Conservation (phyloP, 148 eudicot species). For the Rhododendron ferrugineum region DNA sequence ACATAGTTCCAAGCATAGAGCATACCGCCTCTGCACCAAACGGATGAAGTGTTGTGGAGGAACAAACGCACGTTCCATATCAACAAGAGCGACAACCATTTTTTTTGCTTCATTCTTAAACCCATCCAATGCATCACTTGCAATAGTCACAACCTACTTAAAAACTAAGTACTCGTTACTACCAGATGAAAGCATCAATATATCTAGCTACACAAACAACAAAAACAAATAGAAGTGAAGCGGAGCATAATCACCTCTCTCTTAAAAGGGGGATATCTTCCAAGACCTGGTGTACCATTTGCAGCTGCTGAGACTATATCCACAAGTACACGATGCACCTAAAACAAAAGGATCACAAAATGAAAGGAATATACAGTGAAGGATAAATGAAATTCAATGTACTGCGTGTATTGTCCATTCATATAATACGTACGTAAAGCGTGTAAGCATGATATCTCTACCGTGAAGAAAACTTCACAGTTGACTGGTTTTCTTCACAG, state of each 20-base stretch:
- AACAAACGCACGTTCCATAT: constrained; percentile 99
- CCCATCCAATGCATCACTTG: constrained; percentile 78
- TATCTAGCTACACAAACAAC: not conserved
- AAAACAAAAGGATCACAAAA: not conserved
- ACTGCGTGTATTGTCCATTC: not conserved
- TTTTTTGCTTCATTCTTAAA: constrained; percentile 93
- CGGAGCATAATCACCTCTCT: constrained; percentile 59
- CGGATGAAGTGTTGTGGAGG: constrained; percentile 99
- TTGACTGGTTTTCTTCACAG: not conserved
- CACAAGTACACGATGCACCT: constrained; percentile 95
- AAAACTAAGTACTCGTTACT: not conserved
- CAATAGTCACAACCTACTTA: constrained; percentile 81
- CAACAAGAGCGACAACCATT: constrained; percentile 95
- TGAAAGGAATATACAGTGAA: not conserved
- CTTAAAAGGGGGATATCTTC: constrained; percentile 96
- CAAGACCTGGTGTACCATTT: constrained; percentile 94
- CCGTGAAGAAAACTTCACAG: not conserved
- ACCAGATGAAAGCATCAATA: not conserved
- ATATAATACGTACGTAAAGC: not conserved
- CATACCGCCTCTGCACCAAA: constrained; percentile 96
- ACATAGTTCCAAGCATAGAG: constrained; percentile 6
- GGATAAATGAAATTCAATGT: not conserved
- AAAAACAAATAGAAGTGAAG: not conserved
- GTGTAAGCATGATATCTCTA: not conserved
- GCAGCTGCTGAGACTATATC: constrained; percentile 96